Percentiles rank a stretch among this genome's conserved stretches.
Conservation (phyloP, 2,329 filamentous ascomycete genomes). For the Epichloe gansuensis region DNA sequence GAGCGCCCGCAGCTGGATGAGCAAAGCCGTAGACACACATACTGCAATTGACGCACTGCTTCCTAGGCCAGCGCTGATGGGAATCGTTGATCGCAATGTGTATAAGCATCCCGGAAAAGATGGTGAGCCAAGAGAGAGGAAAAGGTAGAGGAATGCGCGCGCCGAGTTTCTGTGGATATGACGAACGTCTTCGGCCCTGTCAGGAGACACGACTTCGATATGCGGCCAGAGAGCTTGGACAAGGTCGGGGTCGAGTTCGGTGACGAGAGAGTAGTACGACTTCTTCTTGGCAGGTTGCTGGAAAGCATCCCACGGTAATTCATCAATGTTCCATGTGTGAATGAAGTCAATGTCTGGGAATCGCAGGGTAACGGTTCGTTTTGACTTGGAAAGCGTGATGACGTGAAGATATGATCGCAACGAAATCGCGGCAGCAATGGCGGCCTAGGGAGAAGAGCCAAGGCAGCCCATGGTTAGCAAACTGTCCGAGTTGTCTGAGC, state of each 20-base stretch:
- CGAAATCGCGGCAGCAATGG: slow-evolving; percentile 89
- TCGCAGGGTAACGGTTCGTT: slow-evolving; percentile 71
- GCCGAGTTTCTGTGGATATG: slow-evolving; percentile 79
- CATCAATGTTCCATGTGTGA: slow-evolving; percentile 89
- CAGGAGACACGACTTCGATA: slow-evolving; percentile 55
- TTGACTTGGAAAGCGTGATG: slow-evolving; percentile 84
- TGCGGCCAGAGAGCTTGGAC: slow-evolving; percentile 70
- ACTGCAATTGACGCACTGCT: slow-evolving; percentile 92
- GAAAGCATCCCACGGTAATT: slow-evolving; percentile 78
- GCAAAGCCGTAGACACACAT: slow-evolving; percentile 70
- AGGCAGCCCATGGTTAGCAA: not conserved
- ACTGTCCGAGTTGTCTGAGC: not conserved
- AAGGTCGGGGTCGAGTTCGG: slow-evolving; percentile 70
- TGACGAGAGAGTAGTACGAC: slow-evolving; percentile 84
- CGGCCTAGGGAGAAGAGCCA: slow-evolving; percentile 44
- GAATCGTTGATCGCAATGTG: slow-evolving; percentile 84
- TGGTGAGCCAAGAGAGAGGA: slow-evolving; percentile 71
- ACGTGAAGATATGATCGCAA: slow-evolving; percentile 93
- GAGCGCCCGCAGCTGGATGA: slow-evolving; percentile 78
- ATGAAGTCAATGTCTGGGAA: slow-evolving; percentile 85
- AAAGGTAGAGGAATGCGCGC: slow-evolving; percentile 81
- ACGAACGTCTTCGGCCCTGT: slow-evolving; percentile 54
- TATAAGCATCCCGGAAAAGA: slow-evolving; percentile 74
- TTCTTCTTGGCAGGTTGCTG: slow-evolving; percentile 76
- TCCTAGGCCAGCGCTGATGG: slow-evolving; percentile 79